Conservation (phyloP, 805 yeast genomes). For the Hanseniaspora vineae region DNA sequence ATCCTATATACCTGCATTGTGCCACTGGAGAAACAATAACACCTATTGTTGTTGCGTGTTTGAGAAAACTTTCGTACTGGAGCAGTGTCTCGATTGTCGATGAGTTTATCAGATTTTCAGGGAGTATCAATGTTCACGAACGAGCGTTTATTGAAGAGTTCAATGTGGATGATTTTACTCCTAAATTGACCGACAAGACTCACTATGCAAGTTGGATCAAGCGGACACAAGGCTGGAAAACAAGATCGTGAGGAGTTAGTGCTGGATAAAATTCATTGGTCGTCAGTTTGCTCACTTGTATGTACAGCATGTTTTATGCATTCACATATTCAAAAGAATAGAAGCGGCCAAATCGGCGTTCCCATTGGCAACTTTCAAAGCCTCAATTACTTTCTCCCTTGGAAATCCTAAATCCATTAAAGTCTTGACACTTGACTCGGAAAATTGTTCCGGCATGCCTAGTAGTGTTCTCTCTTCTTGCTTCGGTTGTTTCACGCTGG, state of each 20-base stretch:
- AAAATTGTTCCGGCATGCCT: neutral
- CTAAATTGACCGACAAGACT: slow-evolving; percentile 40
- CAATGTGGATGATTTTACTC: slow-evolving; percentile 27
- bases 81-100: slow-evolving; percentile 74
- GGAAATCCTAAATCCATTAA: slow-evolving; percentile 63
- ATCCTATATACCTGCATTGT: slow-evolving; percentile 79
- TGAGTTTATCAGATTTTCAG: slow-evolving; percentile 68
- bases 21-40: slow-evolving; percentile 83
- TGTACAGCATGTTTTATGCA: slow-evolving; percentile 5
- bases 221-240: slow-evolving; percentile 3
- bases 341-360: slow-evolving; percentile 83
- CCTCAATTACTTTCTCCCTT: slow-evolving; percentile 46
- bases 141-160: slow-evolving; percentile 74
- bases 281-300: no score
- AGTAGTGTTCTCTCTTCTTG: no score
- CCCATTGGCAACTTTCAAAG: slow-evolving; percentile 56
- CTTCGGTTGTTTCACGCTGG: neutral
- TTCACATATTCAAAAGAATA: slow-evolving; percentile 35
- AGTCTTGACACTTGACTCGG: slow-evolving; percentile 30
- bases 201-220: slow-evolving; percentile 25
- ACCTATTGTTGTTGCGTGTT: slow-evolving; percentile 71
- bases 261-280: no score
- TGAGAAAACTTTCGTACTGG: slow-evolving; percentile 78
- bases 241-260: neutral
- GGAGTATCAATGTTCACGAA: slow-evolving; percentile 71